Evolutionary conservation across 345 rosid species (phyloP).

Genomic region (Melaleuca alternifolia): DNA sequence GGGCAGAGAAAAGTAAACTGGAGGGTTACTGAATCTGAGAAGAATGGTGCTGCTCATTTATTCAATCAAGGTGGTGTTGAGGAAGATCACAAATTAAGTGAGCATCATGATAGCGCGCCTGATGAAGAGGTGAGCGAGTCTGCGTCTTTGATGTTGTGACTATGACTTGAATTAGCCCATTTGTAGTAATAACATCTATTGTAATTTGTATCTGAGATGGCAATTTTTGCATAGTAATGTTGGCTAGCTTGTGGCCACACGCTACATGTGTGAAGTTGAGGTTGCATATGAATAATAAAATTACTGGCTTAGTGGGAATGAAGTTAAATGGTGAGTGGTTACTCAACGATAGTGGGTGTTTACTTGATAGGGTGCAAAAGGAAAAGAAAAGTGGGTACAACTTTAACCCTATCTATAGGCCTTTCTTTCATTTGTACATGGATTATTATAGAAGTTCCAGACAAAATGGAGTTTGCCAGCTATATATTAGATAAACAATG

Average conservation of each 20-base stretch:
- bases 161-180: not conserved
- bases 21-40: constrained; percentile 49
- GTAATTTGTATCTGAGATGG: not conserved
- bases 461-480: not conserved
- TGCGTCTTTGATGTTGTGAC: not conserved
- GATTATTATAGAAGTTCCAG: not conserved
- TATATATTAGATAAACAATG: not conserved
- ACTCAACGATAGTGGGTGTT: not conserved
- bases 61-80: constrained; percentile 39
- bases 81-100: constrained; percentile 31
- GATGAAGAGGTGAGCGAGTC: constrained; percentile 48
- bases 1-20: constrained; percentile 52
- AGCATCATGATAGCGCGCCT: constrained; percentile 41
- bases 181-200: not conserved
- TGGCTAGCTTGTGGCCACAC: not conserved
- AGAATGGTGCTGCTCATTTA: constrained; percentile 22
- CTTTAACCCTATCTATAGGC: not conserved
- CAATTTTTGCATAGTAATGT: not conserved
- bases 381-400: not conserved
- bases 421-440: not conserved
- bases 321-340: not conserved
- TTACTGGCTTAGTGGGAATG: not conserved
- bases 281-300: not conserved
- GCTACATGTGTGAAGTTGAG: not conserved
- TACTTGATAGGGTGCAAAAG: not conserved